Conservation (phyloP, 2,329 filamentous ascomycete genomes). For the Trichoderma sp. region DNA sequence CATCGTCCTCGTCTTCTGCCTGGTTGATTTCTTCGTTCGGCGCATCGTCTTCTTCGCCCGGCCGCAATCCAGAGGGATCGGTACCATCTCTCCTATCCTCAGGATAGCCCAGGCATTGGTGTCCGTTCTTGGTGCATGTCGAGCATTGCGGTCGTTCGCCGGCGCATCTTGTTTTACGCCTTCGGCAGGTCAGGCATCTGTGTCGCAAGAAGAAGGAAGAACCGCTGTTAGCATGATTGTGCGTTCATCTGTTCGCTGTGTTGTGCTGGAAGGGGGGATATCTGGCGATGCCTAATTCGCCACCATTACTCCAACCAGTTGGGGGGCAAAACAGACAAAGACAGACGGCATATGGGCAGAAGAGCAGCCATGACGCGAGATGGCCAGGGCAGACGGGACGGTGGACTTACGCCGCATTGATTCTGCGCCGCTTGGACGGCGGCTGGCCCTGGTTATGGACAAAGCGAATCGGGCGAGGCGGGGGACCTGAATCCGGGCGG, state of each 20-base stretch:
- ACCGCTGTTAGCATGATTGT: neutral
- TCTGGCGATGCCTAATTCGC: neutral
- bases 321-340: neutral
- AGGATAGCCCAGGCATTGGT: slow-evolving; percentile 68
- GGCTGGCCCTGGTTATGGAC: slow-evolving; percentile 81
- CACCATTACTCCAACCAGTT: neutral
- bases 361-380: neutral
- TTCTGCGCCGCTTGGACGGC: slow-evolving; percentile 74
- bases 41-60: slow-evolving; percentile 26
- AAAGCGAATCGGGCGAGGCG: slow-evolving; percentile 69
- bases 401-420: slow-evolving; percentile 71
- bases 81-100: slow-evolving; percentile 52
- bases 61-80: slow-evolving; percentile 31
- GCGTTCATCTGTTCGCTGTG: neutral
- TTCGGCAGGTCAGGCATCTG: slow-evolving; percentile 72
- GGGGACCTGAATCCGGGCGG: slow-evolving; percentile 41
- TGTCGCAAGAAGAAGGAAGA: neutral
- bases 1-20: slow-evolving; percentile 17
- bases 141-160: slow-evolving; percentile 72
- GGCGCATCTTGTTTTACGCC: slow-evolving; percentile 73
- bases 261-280: neutral
- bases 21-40: slow-evolving; percentile 8
- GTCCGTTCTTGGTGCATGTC: slow-evolving; percentile 71
- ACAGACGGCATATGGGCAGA: neutral
- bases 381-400: neutral